Percentiles rank a stretch among this genome's conserved stretches.
Evolutionary conservation across 371 early-diverging fungal species (phyloP).

Genomic region (Mucor circinelloides): DNA sequence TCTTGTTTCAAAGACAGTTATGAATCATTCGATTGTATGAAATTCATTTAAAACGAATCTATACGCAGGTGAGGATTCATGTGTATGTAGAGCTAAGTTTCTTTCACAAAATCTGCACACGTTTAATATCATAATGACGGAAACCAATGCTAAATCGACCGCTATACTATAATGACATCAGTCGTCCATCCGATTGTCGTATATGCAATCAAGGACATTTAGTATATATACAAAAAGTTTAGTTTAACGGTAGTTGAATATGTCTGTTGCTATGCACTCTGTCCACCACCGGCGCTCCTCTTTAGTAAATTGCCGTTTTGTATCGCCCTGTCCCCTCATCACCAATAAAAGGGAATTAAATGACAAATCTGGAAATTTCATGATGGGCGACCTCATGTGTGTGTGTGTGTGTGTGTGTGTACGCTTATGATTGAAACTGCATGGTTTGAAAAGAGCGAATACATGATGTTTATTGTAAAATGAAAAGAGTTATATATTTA

Average conservation of each 20-base stretch:
- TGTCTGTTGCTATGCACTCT: too few relatives aligned
- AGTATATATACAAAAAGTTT: too few relatives aligned
- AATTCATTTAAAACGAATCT: too few relatives aligned
- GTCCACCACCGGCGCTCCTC: not conserved
- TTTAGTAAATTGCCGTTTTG: not conserved
- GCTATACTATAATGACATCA: not conserved
- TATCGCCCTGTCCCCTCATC: not conserved
- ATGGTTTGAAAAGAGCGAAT: not conserved
- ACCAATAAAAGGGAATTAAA: not conserved
- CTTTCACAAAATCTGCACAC: too few relatives aligned
- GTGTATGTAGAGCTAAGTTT: too few relatives aligned
- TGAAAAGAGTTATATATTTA: not conserved
- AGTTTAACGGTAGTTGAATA: too few relatives aligned
- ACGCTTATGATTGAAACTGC: not conserved
- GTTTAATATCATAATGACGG: not conserved
- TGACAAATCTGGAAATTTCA: not conserved
- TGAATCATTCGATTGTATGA: too few relatives aligned
- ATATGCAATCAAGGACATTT: not conserved
- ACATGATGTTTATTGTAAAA: not conserved
- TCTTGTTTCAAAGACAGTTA: too few relatives aligned
- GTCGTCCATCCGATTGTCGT: not conserved
- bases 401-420: not conserved
- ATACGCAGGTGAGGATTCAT: too few relatives aligned
- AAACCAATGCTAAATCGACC: not conserved
- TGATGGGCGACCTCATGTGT: not conserved